Base-by-base conservation (phyloP, 1,284 basidiomycete species). In the Amylostereum chailletii region DNA sequence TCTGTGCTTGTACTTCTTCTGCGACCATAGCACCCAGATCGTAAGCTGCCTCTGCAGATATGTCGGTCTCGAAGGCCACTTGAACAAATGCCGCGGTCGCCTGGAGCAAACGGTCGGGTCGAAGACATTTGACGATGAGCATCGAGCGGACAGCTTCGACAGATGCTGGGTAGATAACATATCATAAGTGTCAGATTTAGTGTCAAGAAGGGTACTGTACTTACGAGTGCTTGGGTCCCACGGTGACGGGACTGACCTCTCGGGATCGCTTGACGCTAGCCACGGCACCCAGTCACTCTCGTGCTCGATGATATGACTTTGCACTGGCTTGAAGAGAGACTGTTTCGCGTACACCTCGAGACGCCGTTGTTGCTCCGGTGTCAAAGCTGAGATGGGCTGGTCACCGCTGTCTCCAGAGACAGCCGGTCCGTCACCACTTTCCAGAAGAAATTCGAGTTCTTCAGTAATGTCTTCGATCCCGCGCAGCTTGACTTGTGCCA, bases 391-490 rank as follows among this genome's bases (percentile, higher is more conserved):
- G 41, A 69, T 68, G 4, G 69, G 62, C 49, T 73, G 62, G 30
- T 67, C 65, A 27, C 65, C 61, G 1, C 67, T 55, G 46, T 64
- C 61, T 2, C 71, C 63, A 36, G 72, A 63, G 32, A 69, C 67
- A 31, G 74, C 62, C n/a, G 79, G 69, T 53, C 79, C 72, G 58
- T 91, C 89, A 2, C 88, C 87, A 55, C 89, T 86, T 62, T 98
- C 94, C 34, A 98, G 72, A 30, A 98, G 70, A 66, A 94, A 92
- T 60, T 94, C 91, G 36, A 96, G 71, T 62, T 97, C 96, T 32
- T 93, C 86, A 1, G 74, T 64, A 42, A 95, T 83, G 45, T 88
- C 84, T 57, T 90, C 88, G 5, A 81, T 64, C 4, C 85, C 85
- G 45, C 90, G 81, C 11, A 94, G 66, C 64, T 94, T 94, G 56